Evolutionary conservation across 495 filamentous ascomycete genomes (phyloP), one percentile per base, ranked within the genome.

Genomic region (Penicillium coprophilum): DNA sequence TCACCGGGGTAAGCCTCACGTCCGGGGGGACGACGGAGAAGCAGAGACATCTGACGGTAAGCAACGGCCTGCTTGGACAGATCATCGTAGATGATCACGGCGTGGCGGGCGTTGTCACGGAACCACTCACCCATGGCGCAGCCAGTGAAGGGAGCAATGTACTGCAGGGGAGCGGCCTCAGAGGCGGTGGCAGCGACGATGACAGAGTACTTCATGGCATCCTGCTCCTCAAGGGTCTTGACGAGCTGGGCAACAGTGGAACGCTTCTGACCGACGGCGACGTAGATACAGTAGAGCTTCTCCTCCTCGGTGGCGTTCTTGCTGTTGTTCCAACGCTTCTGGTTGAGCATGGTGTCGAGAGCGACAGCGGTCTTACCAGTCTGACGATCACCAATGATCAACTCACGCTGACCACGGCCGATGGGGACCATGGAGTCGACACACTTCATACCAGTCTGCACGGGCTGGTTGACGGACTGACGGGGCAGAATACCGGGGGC

Each of bases 1-100:
- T 98, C 94, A 86, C 94, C 94, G 70, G 94, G 94, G 84, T 97
- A 97, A 67, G 93, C 95, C 88, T 98, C 95, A 93, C 94, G 94
- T 78, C 94, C 94, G 55, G 94, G 94, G 67, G 94, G 94, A 82
- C 94, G 94, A 85, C 94, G 95, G 71, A 98, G 92, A 66, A 98
- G 82, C 50, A 98, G 90, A 59, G 94, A 97, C 94, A 98, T 98
- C 80, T 98, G 94, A 83, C 94, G 93, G 80, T 98, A 98, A 64
- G 94, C 94, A 67, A 98, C 94, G 71, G 94, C 94, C 82, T 98
- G 94, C 86, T 97, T 97, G 69, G 92, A 94, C 55, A 97, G 83
- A 84, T 97, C 94, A 71, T 98, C 94, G 74, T 85, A 97, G 81
- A 96, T 84, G 69, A 97, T 86, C 50, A 97, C 82, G 44, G 94